A percentile compares a stretch with the other conserved stretches of the same genome.
phyloP scores from a whole-genome alignment of 2,329 filamentous ascomycete genomes.

The Cladobotryum protrusum region DNA sequence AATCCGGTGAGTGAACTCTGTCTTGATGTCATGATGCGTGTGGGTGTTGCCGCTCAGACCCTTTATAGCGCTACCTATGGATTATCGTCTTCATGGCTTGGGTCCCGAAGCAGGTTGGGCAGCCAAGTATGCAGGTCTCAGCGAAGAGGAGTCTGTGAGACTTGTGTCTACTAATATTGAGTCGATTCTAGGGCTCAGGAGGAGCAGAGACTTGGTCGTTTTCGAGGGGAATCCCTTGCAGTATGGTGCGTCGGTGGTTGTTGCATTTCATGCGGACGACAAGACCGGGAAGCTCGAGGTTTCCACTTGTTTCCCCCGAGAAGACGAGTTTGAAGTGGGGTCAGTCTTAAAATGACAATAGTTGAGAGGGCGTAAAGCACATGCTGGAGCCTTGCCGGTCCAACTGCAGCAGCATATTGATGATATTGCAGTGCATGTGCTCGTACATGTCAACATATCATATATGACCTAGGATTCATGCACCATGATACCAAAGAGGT shows the following conservation, averaged over 20 bases:
- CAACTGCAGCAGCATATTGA: too few species aligned
- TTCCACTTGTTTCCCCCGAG: slow-evolving; percentile 26
- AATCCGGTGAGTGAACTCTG: not conserved
- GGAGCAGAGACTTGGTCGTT: slow-evolving; percentile 33
- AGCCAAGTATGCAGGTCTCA: slow-evolving; percentile 33
- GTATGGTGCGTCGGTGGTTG: slow-evolving; percentile 32
- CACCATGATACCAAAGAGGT: too few species aligned
- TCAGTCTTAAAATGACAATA: not conserved
- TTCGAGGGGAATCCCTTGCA: slow-evolving; percentile 38
- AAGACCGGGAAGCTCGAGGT: slow-evolving; percentile 23
- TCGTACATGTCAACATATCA: too few species aligned
- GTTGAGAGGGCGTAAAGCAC: too few species aligned
- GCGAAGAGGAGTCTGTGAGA: slow-evolving; percentile 26
- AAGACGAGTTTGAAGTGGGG: not conserved
- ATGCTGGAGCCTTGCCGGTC: not conserved
- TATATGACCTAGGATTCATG: too few species aligned
- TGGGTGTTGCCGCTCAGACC: too few species aligned
- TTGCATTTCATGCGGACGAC: slow-evolving; percentile 27
- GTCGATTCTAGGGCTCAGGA: slow-evolving; percentile 32
- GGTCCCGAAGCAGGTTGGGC: slow-evolving; percentile 34
- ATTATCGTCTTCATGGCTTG: slow-evolving; percentile 34
- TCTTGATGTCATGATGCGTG: too few species aligned
- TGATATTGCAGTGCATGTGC: too few species aligned
- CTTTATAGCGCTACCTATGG: slow-evolving; percentile 20
- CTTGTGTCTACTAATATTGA: slow-evolving; percentile 37